Base-by-base conservation (phyloP, 805 yeast genomes). In the Ogataea trehalophila region DNA sequence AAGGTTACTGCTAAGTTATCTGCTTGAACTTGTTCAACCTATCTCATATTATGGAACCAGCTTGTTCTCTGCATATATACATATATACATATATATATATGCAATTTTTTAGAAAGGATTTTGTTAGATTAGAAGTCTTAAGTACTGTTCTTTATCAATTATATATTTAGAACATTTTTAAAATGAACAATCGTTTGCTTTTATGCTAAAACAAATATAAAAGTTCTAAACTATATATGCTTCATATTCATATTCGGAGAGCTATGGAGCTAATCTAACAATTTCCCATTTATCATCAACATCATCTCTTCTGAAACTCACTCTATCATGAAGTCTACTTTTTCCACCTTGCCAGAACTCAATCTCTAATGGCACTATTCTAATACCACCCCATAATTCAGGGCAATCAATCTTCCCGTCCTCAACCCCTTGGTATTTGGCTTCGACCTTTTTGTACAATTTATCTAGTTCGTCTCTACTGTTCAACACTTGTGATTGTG, bases 321-420 rank as follows among this genome's bases (percentile, higher is more conserved):
- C 73, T 57, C 99, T 79, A 66, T 94, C 99, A 66, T 94, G 99
- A 44, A 92, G 72, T 65, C 99, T 79, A 61, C 87, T 84, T 50
- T 77, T 74, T 53, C 99, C 81, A 16, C 99, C 99, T 70, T 94
- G 99, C 97, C 98, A 94, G 62, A 92, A 94, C 69, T 94, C 99
- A 55, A 92, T 77, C 62, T 89, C 96, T 41, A 87, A 69, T 5
- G 99, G 99, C 38, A 85, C 81, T 16, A 94, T 75, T 60, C 96
- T 76, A 43, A 94, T 63, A 0, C 99, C 99, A 46, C 98, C 99
- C 99, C 99, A 94, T 63, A 72, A 84, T 34, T 87, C 91, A 15
- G 99, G 99, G 54, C 95, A 85, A 29, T 95, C 95, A 39, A 94
- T 80, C 36, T 82, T 81, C 34, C 79, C 79, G 44, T 76, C 85